Evolutionary conservation across 306 rosid genomes (phyloP).

Genomic region (Malus sieversii): DNA sequence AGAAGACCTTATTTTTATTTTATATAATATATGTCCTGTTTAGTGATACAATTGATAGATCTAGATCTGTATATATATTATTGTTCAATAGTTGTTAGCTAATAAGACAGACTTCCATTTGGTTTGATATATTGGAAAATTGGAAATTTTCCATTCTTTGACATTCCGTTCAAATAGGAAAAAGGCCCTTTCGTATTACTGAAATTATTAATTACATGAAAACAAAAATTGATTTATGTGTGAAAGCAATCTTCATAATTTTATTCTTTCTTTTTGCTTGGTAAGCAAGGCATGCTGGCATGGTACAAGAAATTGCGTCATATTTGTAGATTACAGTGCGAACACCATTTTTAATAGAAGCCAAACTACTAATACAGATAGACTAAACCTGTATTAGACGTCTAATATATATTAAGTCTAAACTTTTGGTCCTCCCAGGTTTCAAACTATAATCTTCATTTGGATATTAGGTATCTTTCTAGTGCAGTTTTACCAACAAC

Average conservation of each 20-base stretch:
- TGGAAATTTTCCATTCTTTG: neutral
- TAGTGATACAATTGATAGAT: neutral
- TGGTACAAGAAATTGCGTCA: too few species aligned
- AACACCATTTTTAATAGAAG: neutral
- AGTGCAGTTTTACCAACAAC: conserved; percentile 9
- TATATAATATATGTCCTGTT: neutral
- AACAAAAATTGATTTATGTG: neutral
- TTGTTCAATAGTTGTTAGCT: neutral
- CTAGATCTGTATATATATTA: neutral
- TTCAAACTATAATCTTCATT: neutral
- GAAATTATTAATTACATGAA: neutral
- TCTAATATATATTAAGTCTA: neutral
- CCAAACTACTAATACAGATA: neutral
- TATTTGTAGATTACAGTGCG: neutral
- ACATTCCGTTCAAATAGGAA: neutral
- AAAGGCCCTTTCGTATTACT: neutral
- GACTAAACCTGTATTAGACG: neutral
- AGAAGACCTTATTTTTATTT: neutral
- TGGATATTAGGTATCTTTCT: neutral
- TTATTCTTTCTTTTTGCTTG: neutral
- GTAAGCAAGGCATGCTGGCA: neutral
- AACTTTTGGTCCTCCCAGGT: neutral
- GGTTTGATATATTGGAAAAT: neutral
- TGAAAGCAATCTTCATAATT: neutral
- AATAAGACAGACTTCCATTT: neutral